phyloP scores from a whole-genome alignment of 2,329 filamentous ascomycete species.

The Monilinia aucupariae region DNA sequence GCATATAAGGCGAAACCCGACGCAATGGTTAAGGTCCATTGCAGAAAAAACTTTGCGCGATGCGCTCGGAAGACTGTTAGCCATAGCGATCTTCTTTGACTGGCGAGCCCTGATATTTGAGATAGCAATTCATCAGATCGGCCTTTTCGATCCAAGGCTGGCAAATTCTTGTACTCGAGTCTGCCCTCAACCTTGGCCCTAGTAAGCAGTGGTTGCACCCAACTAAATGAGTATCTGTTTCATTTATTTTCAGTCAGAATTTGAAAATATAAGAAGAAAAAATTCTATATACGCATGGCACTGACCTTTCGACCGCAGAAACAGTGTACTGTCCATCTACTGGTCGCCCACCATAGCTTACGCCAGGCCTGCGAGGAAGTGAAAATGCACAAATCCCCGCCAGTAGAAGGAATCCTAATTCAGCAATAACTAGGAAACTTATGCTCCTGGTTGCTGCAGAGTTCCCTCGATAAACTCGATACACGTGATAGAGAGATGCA shows the following conservation, averaged over 20 bases:
- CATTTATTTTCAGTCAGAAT: neutral
- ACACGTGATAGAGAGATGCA: neutral
- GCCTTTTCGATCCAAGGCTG: neutral
- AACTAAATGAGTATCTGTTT: constrained; percentile 1
- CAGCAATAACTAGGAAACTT: neutral
- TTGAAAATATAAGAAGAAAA: neutral
- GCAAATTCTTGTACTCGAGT: neutral
- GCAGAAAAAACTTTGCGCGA: neutral
- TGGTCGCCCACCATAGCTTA: neutral
- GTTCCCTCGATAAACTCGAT: neutral
- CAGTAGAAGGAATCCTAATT: neutral
- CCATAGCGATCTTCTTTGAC: neutral
- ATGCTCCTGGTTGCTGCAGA: neutral
- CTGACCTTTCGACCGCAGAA: neutral
- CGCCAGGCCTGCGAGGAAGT: neutral
- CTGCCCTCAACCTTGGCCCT: neutral
- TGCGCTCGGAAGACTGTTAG: neutral
- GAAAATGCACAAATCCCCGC: neutral
- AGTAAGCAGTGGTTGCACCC: neutral
- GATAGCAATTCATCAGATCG: neutral
- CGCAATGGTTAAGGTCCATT: neutral
- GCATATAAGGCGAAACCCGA: neutral
- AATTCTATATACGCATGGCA: neutral
- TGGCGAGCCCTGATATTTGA: neutral
- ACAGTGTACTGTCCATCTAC: neutral